Evolutionary conservation across 73 alveolate genomes (phyloP).

Genomic region (Tetrahymena elliotti): DNA sequence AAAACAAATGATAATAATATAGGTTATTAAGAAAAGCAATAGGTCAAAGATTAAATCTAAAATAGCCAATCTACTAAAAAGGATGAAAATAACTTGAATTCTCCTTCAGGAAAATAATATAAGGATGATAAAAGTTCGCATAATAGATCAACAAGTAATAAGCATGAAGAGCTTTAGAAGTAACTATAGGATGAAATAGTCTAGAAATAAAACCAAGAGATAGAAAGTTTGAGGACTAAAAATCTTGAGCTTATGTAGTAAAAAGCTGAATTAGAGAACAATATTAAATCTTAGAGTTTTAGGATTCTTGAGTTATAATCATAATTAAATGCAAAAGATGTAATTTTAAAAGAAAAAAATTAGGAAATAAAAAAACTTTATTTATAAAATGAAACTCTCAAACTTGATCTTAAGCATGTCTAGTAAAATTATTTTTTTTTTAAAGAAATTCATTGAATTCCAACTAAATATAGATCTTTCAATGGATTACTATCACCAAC

Average conservation of each 20-base stretch:
- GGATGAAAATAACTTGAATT: background rate
- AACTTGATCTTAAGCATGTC: background rate
- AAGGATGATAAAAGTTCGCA: background rate
- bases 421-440: background rate
- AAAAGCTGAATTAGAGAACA: background rate
- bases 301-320: background rate
- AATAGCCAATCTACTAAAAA: too few relatives aligned
- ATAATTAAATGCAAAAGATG: background rate
- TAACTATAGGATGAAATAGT: background rate
- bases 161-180: background rate
- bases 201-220: background rate
- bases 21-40: background rate
- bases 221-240: background rate
- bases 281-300: background rate
- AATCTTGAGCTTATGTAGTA: background rate
- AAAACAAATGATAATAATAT: background rate
- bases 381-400: background rate
- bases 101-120: background rate
- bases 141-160: background rate
- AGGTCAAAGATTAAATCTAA: background rate
- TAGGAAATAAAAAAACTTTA: background rate
- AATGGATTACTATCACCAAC: background rate
- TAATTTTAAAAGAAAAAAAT: background rate
- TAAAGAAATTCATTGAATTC: background rate
- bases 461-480: background rate